Evolutionary conservation across 2,329 filamentous ascomycete species (phyloP), one percentile per base, ranked within the genome.

Genomic region (Ustulina deusta): DNA sequence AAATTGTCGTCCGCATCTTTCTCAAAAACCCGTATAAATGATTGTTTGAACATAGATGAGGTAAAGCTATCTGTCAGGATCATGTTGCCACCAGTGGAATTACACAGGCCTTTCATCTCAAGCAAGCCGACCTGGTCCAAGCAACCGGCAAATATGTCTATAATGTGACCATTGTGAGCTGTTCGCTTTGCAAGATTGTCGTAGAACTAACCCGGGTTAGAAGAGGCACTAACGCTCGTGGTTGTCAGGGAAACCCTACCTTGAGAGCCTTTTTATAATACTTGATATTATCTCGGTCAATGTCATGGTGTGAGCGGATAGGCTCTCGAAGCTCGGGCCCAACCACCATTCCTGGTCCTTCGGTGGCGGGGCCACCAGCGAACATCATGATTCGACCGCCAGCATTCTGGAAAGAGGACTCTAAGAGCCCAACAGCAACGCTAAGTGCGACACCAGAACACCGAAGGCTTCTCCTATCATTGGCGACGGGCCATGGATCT

Each of bases 241-340:
- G 13, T 58, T 48, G 11, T 25, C 22, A 46, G 36, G 22, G 15
- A 48, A 40, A 17, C 51, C 84, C 66, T 80, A 93, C 92, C 89
- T 98, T 99, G 58, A 97, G 82, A 25, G 96, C 96, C 83, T 99
- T 99, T 86, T 99, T 99, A 84, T 97, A 98, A 83, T 98, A 97
- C 81, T 99, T 99, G 83, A 97, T 97, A 79, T 97, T 97, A 81
- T 99, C 96, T 65, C 94, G 90, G 79, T 99, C 96, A 80, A 99
- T 99, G 77, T 99, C 96, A 81, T 99, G 96, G 82, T 99, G 96
- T 48, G 95, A 98, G 77, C 96, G 91, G 72, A 99, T 98, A 10
- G 97, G 94, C 79, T 99, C 96, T 79, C 95, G 92, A 72, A 99
- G 84, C 81, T 99, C 96, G 27, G 96, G 93, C 2, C 94, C 94